Percentiles rank a stretch among this genome's conserved stretches.
Evolutionary conservation across 2,329 filamentous ascomycete genomes (phyloP).

Genomic region (Hirsutella rhossiliensis): DNA sequence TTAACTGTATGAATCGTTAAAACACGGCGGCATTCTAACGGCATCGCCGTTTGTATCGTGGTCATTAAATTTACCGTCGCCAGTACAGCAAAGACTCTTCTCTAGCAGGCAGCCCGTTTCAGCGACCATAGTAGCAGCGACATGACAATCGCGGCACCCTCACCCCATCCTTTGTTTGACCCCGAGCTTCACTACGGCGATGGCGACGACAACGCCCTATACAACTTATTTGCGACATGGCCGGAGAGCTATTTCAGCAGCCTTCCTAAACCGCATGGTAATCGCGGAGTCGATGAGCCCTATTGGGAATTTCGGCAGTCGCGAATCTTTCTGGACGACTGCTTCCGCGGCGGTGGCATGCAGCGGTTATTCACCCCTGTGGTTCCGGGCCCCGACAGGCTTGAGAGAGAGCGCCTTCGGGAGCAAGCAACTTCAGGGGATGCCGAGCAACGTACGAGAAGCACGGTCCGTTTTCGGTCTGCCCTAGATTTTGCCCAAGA

Average conservation of each 20-base stretch:
- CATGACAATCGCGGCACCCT: not conserved
- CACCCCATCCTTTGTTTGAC: not conserved
- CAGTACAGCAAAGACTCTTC: not conserved
- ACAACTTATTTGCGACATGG: too few species aligned
- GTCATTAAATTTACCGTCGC: not conserved
- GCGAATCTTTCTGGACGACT: too few species aligned
- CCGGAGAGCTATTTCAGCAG: too few species aligned
- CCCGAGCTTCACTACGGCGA: too few species aligned
- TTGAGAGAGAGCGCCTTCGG: too few species aligned
- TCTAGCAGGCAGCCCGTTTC: not conserved
- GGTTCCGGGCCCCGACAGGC: not conserved
- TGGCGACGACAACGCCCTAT: too few species aligned
- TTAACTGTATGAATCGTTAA: not conserved
- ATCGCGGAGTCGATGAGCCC: not conserved
- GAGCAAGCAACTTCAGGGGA: too few species aligned
- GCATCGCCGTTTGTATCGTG: not conserved
- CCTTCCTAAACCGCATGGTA: too few species aligned
- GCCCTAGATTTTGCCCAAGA: too few species aligned
- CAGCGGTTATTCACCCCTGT: not conserved
- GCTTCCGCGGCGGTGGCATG: too few species aligned
- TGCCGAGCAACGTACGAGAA: too few species aligned
- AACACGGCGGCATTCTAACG: not conserved
- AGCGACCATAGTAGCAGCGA: not conserved
- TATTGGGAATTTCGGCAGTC: not conserved
- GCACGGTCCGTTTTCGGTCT: too few species aligned